These are phyloP conservation scores for Leccinum aurantiacum DNA, from an alignment of 768 basidiomycete genomes.

Conservation along the genomic window DNA sequence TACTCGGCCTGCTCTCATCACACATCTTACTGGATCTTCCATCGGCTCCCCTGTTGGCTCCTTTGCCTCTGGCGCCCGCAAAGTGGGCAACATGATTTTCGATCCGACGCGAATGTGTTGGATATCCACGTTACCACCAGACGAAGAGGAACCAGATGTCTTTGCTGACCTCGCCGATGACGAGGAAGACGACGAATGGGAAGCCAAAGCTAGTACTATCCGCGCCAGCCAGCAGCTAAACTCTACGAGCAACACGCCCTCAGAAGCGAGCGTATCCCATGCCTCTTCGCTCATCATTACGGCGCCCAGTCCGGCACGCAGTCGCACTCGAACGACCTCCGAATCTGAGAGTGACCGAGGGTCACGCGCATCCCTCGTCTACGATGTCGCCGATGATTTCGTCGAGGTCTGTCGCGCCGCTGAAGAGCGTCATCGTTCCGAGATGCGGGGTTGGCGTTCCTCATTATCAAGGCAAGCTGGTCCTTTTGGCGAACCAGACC, in stretches of 20 bases:
- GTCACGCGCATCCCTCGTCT: slow-evolving; percentile 76
- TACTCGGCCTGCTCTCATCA: slow-evolving; percentile 92
- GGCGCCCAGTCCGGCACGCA: slow-evolving; percentile 59
- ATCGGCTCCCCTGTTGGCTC: slow-evolving; percentile 76
- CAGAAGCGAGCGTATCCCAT: slow-evolving; percentile 26
- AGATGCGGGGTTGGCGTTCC: slow-evolving; percentile 79
- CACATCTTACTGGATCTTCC: slow-evolving; percentile 87
- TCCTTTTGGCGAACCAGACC: slow-evolving; percentile 46
- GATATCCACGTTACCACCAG: slow-evolving; percentile 81
- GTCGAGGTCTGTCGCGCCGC: slow-evolving; percentile 69
- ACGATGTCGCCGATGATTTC: slow-evolving; percentile 75
- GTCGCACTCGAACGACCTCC: slow-evolving; percentile 64
- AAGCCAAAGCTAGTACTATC: slow-evolving; percentile 76
- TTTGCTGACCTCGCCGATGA: slow-evolving; percentile 92
- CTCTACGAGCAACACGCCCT: slow-evolving; percentile 27
- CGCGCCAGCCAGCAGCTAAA: slow-evolving; percentile 55
- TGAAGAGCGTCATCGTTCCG: slow-evolving; percentile 77
- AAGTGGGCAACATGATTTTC: slow-evolving; percentile 98
- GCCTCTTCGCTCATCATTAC: slow-evolving; percentile 36
- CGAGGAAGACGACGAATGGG: slow-evolving; percentile 74
- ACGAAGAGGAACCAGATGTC: slow-evolving; percentile 94
- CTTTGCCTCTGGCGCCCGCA: slow-evolving; percentile 74
- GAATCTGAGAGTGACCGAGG: slow-evolving; percentile 75
- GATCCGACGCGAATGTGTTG: slow-evolving; percentile 95
- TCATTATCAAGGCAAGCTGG: slow-evolving; percentile 23